phyloP scores from a whole-genome alignment of 306 rosid species.

The Parietaria judaica region DNA sequence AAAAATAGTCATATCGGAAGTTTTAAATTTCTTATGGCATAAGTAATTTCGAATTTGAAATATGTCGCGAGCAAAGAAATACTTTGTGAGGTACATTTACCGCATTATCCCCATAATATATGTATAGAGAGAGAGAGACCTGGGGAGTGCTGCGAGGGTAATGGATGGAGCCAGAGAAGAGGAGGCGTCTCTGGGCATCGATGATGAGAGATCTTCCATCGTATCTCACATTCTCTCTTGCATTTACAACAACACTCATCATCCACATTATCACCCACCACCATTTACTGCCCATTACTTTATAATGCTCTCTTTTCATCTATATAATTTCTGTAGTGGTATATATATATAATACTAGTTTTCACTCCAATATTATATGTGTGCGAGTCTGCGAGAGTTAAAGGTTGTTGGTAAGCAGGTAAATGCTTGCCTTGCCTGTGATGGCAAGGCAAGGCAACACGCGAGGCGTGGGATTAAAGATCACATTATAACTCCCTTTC shows the following conservation, averaged over 20 bases:
- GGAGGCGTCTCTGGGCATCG: slow-evolving; percentile 45
- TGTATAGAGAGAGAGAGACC: slow-evolving; percentile 19
- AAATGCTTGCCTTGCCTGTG: slow-evolving; percentile 11
- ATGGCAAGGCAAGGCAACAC: neutral
- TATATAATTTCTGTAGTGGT: neutral
- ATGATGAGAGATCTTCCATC: slow-evolving; percentile 83
- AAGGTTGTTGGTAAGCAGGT: neutral
- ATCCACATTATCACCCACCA: neutral
- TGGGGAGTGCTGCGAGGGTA: slow-evolving; percentile 87
- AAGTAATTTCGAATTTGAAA: too few relatives aligned
- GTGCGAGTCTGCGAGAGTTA: too few relatives aligned
- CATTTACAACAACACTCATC: neutral
- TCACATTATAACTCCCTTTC: too few relatives aligned
- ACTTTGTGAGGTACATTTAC: neutral
- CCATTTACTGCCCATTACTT: neutral
- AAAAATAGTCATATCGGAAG: too few relatives aligned
- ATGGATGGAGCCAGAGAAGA: slow-evolving; percentile 80
- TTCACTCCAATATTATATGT: neutral
- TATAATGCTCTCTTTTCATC: too few relatives aligned
- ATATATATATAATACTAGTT: slow-evolving; percentile 10
- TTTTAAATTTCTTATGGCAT: too few relatives aligned
- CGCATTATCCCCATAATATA: neutral
- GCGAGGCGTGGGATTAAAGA: slow-evolving; percentile 1
- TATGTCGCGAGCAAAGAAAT: too few relatives aligned
- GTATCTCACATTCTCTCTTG: slow-evolving; percentile 30